These are phyloP conservation scores for Phyllostachys edulis DNA, from an alignment of 176 grass and related monocot species.

Conservation along the genomic window DNA sequence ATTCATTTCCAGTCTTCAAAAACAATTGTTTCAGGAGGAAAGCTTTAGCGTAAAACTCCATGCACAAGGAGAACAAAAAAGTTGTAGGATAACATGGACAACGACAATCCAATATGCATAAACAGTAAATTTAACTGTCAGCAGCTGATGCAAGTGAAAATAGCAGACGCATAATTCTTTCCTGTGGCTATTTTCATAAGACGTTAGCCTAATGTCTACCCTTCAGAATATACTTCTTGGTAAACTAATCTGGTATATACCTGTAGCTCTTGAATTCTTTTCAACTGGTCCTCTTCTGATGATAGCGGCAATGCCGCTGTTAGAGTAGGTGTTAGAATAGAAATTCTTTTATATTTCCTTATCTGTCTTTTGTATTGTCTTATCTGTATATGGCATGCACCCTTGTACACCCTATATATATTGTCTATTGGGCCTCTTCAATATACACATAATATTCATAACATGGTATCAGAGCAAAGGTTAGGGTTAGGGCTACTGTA, in stretches of 20 bases:
- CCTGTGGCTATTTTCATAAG: background rate
- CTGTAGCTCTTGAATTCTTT: constrained; percentile 83
- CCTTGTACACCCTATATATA: too few species aligned
- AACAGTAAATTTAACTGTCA: background rate
- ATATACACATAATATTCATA: too few species aligned
- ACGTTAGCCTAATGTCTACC: background rate
- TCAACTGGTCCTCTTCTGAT: constrained; percentile 76
- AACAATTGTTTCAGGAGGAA: background rate
- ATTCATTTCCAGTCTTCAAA: background rate
- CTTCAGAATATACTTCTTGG: background rate
- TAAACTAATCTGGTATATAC: constrained; percentile 25
- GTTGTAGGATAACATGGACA: background rate
- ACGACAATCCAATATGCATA: background rate
- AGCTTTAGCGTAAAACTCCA: background rate
- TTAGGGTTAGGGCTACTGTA: too few species aligned
- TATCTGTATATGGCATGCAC: too few species aligned
- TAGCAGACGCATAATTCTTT: background rate
- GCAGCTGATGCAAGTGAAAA: background rate
- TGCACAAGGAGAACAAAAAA: background rate
- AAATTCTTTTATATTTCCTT: too few species aligned
- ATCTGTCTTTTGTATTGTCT: too few species aligned
- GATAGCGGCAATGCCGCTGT: constrained; percentile 77
- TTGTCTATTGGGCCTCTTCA: too few species aligned
- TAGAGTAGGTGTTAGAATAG: too few species aligned
- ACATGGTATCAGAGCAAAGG: too few species aligned